A percentile compares a stretch with the other conserved stretches of the same genome.
These are phyloP conservation scores for Stephanodiscus minutulus DNA, from an alignment of 108 stramenopile species.

Conservation along the genomic window DNA sequence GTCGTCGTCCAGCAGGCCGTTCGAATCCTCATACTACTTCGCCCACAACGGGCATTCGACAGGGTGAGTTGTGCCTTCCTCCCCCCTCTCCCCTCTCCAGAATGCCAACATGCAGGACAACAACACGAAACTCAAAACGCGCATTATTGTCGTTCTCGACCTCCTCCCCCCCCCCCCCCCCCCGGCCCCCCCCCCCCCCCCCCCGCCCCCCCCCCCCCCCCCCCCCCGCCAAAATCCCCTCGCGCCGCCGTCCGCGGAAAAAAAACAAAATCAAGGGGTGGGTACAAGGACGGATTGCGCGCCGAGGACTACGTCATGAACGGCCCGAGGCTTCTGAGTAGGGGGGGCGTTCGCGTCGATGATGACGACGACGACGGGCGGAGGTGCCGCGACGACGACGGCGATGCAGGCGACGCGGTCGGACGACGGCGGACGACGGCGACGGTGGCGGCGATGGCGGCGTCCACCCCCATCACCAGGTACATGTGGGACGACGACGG, in stretches of 20 bases:
- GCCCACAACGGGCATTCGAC: conserved; percentile 58
- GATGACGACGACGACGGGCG: background rate
- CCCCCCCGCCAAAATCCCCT: too few species aligned
- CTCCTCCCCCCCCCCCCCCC: too few species aligned
- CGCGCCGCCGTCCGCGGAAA: background rate
- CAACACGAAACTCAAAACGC: too few species aligned
- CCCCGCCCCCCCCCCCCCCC: background rate
- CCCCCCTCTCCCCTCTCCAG: background rate
- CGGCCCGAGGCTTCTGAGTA: conserved; percentile 68
- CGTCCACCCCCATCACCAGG: conserved; percentile 55
- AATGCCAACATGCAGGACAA: too few species aligned
- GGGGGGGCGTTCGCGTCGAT: conserved; percentile 53
- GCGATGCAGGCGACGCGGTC: background rate
- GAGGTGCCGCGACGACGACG: conserved; percentile 1
- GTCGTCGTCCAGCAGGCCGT: conserved; percentile 52
- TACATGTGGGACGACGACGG: conserved; percentile 88
- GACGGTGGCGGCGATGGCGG: too few species aligned
- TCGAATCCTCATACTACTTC: conserved; percentile 81
- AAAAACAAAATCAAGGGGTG: conserved; percentile 58
- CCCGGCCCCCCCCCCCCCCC: background rate
- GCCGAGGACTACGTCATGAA: conserved; percentile 88
- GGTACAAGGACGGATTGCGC: conserved; percentile 79
- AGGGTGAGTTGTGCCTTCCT: background rate
- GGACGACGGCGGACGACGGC: background rate
- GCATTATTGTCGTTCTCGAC: too few species aligned